These are phyloP conservation scores for Musa balbisiana DNA, from an alignment of 202 grass and related monocot genomes.

Conservation along the genomic window DNA sequence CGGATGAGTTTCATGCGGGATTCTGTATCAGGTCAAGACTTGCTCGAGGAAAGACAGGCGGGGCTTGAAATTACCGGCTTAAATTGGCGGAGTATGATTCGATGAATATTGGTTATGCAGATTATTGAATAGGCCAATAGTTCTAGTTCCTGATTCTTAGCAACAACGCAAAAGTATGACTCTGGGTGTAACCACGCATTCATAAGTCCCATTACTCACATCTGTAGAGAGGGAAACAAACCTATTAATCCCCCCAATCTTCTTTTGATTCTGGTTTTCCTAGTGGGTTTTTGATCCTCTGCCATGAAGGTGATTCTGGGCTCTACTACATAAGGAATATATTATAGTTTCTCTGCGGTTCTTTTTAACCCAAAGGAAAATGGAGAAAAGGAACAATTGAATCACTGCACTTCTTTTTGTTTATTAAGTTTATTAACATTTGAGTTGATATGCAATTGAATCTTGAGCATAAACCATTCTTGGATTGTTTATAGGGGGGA, in stretches of 20 bases:
- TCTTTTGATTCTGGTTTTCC: no score
- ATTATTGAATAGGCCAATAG: neutral
- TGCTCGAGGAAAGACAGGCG: neutral
- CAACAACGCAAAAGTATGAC: neutral
- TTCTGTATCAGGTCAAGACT: neutral
- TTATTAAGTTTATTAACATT: neutral
- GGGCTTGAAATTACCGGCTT: neutral
- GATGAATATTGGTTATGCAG: neutral
- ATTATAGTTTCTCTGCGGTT: no score
- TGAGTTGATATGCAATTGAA: neutral
- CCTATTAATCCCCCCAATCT: no score
- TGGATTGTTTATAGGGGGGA: conserved; percentile 44
- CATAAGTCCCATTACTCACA: no score
- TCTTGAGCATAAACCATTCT: neutral
- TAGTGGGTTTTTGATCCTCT: no score
- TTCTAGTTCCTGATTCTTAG: neutral
- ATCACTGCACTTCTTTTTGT: no score
- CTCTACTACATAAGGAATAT: no score
- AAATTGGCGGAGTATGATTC: neutral
- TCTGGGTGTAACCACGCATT: neutral
- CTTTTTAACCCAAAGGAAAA: no score
- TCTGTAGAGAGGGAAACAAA: no score
- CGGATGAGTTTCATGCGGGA: neutral
- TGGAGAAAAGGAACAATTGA: no score
- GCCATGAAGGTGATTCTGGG: no score